Evolutionary conservation across 2,329 filamentous ascomycete species (phyloP), one percentile per base, ranked within the genome.

Genomic region (Fusarium sp.): DNA sequence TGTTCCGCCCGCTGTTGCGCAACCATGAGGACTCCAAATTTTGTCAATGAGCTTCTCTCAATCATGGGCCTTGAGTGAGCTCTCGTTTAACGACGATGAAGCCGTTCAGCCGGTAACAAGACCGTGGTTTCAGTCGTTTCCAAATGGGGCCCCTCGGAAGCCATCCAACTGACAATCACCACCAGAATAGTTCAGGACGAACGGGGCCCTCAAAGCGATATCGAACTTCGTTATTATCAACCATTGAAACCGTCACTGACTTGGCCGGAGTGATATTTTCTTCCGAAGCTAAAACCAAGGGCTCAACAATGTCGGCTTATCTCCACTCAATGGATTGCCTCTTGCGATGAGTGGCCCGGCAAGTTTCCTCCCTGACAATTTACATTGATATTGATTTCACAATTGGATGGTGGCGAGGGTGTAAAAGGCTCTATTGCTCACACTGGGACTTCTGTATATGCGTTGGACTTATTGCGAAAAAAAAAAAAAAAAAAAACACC

Each of bases 401-500:
- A 20, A 45, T 42, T 46, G 23, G 20, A 56, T 53, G 49, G 45
- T 64, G 67, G 54, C 58, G 55, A 71, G 42, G 42, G 50, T 44
- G 46, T 35, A 27, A 37, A 49, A 40, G 23, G 9, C 11, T 38
- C 26, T 23, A 18, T 41, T 32, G 20, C 49, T 50, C 35, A 45
- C 38, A 37, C 41, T 60, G 3, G 27, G 48, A 38, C 27, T 32
- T 30, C 37, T 33, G 26, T n/a, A 26, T 49, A 23, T 30, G 26
- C 23, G 46, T n/a, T 64, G 32, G 49, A 48, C 55, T 57, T 48
- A 37, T 52, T 45, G 26, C 50, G 23, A 23, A 23, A 23, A 6
- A 5, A 23, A 23, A 23, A 23, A 4, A 30, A 23, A 27, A 49
- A 55, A 60, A 64, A 55, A 64, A 64, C 49, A 64, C 38, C 54